phyloP scores from a whole-genome alignment of 768 basidiomycete genomes.

The Boletellus ananiceps region DNA sequence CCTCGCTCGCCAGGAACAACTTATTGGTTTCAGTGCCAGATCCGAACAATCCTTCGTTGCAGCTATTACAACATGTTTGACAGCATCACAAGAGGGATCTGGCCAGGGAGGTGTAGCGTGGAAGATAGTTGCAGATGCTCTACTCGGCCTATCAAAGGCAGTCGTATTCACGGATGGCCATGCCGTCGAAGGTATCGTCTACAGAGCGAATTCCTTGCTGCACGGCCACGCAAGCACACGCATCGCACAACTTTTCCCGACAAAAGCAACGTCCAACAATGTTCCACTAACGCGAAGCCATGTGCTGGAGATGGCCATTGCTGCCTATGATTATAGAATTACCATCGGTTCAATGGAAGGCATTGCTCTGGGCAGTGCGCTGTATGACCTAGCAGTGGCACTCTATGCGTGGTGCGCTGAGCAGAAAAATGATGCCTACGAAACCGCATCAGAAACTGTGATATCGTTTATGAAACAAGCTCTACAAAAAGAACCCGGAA shows the following conservation, averaged over 20 bases:
- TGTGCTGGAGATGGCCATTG: constrained; percentile 49
- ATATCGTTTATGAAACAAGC: constrained; percentile 62
- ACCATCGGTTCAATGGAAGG: constrained; percentile 53
- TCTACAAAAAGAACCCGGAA: constrained; percentile 64
- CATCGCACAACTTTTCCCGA: constrained; percentile 38
- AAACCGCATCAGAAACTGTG: constrained; percentile 39
- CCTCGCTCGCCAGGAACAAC: constrained; percentile 59
- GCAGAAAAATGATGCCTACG: constrained; percentile 15
- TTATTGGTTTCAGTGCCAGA: constrained; percentile 67
- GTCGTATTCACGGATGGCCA: constrained; percentile 46
- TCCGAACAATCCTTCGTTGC: constrained; percentile 68
- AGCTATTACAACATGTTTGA: constrained; percentile 51
- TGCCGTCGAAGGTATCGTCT: constrained; percentile 33
- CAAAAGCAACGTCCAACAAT: constrained; percentile 25
- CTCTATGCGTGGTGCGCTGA: constrained; percentile 47
- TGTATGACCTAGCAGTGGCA: constrained; percentile 69
- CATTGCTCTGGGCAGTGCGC: constrained; percentile 50
- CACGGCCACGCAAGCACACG: constrained; percentile 38
- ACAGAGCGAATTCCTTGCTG: constrained; percentile 35
- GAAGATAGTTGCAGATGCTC: constrained; percentile 79
- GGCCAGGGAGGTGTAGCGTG: constrained; percentile 73
- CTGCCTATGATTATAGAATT: constrained; percentile 58
- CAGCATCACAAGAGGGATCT: constrained; percentile 44
- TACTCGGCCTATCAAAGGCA: constrained; percentile 58
- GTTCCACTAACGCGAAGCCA: constrained; percentile 30